Evolutionary conservation across 202 grass and related monocot genomes (phyloP), one percentile per base, ranked within the genome.

Genomic region (Hordeum pubiflorum): DNA sequence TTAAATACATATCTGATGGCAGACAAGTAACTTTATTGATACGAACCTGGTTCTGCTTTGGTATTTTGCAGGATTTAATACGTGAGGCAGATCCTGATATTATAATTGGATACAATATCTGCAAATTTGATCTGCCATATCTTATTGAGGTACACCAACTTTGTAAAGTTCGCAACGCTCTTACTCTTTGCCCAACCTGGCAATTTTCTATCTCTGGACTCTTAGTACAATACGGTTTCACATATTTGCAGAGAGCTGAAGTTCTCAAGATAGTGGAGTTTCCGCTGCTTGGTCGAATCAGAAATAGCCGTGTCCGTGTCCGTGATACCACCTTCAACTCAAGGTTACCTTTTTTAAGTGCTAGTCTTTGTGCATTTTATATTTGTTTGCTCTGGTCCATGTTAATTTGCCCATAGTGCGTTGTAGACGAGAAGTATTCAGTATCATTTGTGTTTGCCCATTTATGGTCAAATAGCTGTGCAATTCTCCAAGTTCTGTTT

Each of bases 51-150:
- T 79, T 82, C 12, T 20, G 38, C 70, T 79, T 76, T 9, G 52
- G n/a, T 68, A 81, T 72, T 88, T 86, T 88, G 78, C 82, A 95
- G 96, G 90, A 98, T 89, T 90, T 95, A 10, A 91, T 95, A 79
- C 87, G 92, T 33, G 96, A 95, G 80, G 88, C 92, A 33, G 96
- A 95, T 55, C 92, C 96, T 71, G 96, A 98, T 86, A 98, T 98
- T 78, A 93, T 95, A 83, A 98, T 98, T 86, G 96, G 96, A 81
- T 98, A 98, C 73, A 98, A 98, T 38, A 98, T 98, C 50, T 95
- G 96, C 87, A 98, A 98, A 89, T 98, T 95, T 89, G 95, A 98
- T 62, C 69, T 98, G 67, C 95, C 95, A 56, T 98, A 98, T 91
- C 95, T 98, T 86, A 87, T 98, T 18, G 90, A 98, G 86, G 95